Base-by-base conservation (phyloP, 2,329 filamentous ascomycete genomes). In the Fusarium hostae region DNA sequence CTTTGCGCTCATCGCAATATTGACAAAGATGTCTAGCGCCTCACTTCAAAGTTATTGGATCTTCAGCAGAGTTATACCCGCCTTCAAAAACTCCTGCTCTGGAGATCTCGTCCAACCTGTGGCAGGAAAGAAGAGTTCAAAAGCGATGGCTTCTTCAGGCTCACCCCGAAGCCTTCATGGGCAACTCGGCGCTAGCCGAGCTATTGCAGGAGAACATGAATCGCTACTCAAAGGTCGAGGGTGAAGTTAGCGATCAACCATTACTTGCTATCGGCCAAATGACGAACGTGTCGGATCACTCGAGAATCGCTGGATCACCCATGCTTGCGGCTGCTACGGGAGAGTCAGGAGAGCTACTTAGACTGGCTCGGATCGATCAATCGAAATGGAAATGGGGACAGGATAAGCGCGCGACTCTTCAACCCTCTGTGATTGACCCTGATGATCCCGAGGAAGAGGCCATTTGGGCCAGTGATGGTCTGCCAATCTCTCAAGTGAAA, bases 191-290 rank as follows among this genome's bases (percentile, higher is more conserved):
- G 8, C 67, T 82, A 9, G 74, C 76, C 7, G 75, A 74, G 2
- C 68, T 80, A 5, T 73, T 86, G 9, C 70, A 78, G 12, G 81
- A 84, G 39, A 83, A 83, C 20, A 76, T 81, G 70, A 61, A 76
- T 32, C 76, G 75, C 18, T 79, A 79, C 55, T 71, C 75, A 62
- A 63, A 77, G 18, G 59, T 75, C 4, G 78, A 81, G 12, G 74
- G 77, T 1, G 56, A 76, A 3, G 44, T 61, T 6, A 72, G 66
- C 41, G 58, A 75, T 10, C 70, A 66, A 22, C 70, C 77, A 5
- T 58, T 91, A 8, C 82, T 93, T 26, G 85, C 86, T 4, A 81
- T 89, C 32, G 90, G 90, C 2, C 85, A 88, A 62, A 84, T 89
- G 69, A 78, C 81, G 3, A 82, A 88, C 69, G 66, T 80, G 22